Evolutionary conservation across 2,329 filamentous ascomycete genomes (phyloP).

Genomic region (Colletotrichum sp.): DNA sequence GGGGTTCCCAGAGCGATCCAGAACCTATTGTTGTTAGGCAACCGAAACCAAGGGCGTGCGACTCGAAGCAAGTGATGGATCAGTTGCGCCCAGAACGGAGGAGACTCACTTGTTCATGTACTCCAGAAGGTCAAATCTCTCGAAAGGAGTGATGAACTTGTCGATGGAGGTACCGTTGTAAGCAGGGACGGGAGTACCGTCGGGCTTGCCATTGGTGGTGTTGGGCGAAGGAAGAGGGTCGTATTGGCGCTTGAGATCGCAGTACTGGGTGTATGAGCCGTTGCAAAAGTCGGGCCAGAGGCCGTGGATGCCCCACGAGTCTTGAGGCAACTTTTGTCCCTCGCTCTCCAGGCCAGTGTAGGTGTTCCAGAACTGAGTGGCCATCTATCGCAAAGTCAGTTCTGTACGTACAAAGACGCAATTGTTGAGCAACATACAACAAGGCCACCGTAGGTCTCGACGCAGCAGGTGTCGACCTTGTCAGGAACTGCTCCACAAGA

Average conservation of each 20-base stretch:
- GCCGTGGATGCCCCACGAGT: constrained; percentile 66
- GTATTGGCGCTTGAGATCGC: constrained; percentile 68
- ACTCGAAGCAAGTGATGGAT: not conserved
- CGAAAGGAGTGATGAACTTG: constrained; percentile 63
- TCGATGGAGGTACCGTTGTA: constrained; percentile 64
- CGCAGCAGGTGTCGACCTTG: constrained; percentile 65
- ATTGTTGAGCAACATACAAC: constrained; percentile 37
- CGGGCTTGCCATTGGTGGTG: constrained; percentile 62
- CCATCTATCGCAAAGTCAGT: constrained; percentile 37
- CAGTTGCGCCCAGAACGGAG: not conserved
- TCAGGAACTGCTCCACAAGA: constrained; percentile 46
- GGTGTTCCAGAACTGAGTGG: constrained; percentile 69
- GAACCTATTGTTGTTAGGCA: constrained; percentile 34
- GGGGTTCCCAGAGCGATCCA: constrained; percentile 64
- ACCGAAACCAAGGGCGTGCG: not conserved
- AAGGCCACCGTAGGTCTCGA: constrained; percentile 68
- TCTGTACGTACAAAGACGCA: not conserved
- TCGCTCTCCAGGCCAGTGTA: constrained; percentile 64
- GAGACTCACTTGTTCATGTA: constrained; percentile 64
- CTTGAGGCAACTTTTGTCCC: constrained; percentile 62
- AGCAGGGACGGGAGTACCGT: constrained; percentile 57
- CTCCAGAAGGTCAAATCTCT: constrained; percentile 62
- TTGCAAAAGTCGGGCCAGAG: constrained; percentile 61
- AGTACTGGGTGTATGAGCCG: constrained; percentile 68
- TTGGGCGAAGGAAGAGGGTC: constrained; percentile 67